A percentile compares a stretch with the other conserved stretches of the same genome.
These are phyloP conservation scores for Pseudogymnoascus sp. DNA, from an alignment of 2,329 filamentous ascomycete species.

Conservation along the genomic window DNA sequence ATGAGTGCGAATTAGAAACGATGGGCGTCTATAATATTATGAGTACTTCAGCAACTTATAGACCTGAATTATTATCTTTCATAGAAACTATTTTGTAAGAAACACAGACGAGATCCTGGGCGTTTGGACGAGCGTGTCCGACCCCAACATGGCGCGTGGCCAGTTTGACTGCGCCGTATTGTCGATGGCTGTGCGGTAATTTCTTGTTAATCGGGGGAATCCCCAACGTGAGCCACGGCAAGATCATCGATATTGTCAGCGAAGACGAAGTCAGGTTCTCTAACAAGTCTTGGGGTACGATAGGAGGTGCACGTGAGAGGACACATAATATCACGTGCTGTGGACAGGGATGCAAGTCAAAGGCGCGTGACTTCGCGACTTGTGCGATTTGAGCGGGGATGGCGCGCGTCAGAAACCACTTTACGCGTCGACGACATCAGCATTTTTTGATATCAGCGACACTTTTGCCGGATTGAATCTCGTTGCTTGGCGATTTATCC, in stretches of 20 bases:
- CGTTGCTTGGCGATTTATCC: neutral
- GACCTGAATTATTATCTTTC: no score
- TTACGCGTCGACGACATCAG: slow-evolving; percentile 1
- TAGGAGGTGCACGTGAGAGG: neutral
- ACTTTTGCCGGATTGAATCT: neutral
- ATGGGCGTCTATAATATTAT: neutral
- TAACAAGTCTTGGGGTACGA: neutral
- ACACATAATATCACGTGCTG: neutral
- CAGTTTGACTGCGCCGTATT: no score
- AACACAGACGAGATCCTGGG: no score
- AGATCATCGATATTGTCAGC: no score
- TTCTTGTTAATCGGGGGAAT: no score
- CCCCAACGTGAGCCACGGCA: no score
- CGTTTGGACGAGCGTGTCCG: no score
- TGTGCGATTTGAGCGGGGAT: neutral
- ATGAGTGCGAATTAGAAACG: neutral
- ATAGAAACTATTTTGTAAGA: no score
- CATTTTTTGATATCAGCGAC: slow-evolving; percentile 2
- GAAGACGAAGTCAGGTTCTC: no score
- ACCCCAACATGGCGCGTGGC: no score
- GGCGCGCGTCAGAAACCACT: slow-evolving; percentile 1
- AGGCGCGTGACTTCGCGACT: slow-evolving; percentile 5
- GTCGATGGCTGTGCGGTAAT: no score
- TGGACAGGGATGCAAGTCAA: neutral
- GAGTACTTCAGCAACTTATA: no score